Base-by-base conservation (phyloP, 176 grass and related monocot species). In the Bromus sterilis region DNA sequence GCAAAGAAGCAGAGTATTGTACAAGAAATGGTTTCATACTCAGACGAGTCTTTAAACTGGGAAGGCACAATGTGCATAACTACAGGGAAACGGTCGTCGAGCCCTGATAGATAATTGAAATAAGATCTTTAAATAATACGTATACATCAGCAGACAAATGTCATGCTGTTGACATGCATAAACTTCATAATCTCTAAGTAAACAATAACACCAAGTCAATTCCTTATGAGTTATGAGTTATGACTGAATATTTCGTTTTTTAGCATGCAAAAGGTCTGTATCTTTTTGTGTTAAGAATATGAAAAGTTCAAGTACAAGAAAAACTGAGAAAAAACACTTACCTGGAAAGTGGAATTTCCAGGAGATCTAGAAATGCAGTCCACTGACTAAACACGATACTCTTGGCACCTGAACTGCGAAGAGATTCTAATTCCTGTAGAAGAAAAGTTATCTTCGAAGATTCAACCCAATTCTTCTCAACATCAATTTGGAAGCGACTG, bases 381-480 rank as follows among this genome's bases (percentile, higher is more conserved):
- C 95, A 98, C 80, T 98, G 95, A 82, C 92, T 98, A 87, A 98
- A 98, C n/a, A 98, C 82, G 2, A 98, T 94, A 77, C 88, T 94
- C 84, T 98, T 98, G 43, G 92, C 83, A 64, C 89, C 87, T 62
- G 83, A 78, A 64, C 33, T 77, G 30, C 88, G 83, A 84, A 93
- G 83, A 71, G 61, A 80, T 78, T 91, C 86, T 74, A 98, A 81
- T 74, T 98, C 95, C n/a, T 30, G 67, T 57, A 98, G 61, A 56
- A 98, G 95, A 87, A 91, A 86, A 81, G 90, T 93, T 74, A 98
- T 89, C 86, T 98, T 98, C 60, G 95, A 94, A 56, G 95, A 98
- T 74, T 93, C 92, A 40, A 98, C 86, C 95, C 95, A 98, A 37
- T 98, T 98, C 59, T 90, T 92, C 71, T 94, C 71, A 7, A 98